Evolutionary conservation across 2,329 filamentous ascomycete species (phyloP), one percentile per base, ranked within the genome.

Genomic region (Cladophialophora yegresii): DNA sequence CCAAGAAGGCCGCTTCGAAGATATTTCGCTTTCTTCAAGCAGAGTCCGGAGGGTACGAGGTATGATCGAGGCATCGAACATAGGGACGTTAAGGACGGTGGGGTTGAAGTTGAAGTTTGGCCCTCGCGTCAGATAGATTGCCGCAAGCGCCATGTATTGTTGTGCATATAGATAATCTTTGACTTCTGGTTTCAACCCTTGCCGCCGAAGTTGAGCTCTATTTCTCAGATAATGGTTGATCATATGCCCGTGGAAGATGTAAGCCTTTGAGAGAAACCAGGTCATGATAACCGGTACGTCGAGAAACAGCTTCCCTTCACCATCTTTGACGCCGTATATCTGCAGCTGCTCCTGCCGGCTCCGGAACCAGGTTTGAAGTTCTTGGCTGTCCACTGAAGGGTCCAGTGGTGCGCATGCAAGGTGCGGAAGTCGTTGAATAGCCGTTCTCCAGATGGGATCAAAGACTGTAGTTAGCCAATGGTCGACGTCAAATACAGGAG

Each of bases 61-160:
- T 57, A 51, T 33, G 28, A 54, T 49, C 23, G 51, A 33, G 5
- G 36, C 56, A 32, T 65, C 63, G 28, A 51, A 65, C 51, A 65
- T 61, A 16, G 63, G 63, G 28, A 50, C 20, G 23, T 58, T 58
- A 51, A 65, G 58, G 13, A 65, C 53, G 23, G 47, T 53, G 3
- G 58, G 51, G 33, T 62, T 59, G 36, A 61, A 49, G 13, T 58
- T 56, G 50, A 50, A 54, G 22, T 56, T 56, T 26, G 50, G 40
- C 16, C 51, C 51, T 47, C 56, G 45, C 8, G 54, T 57, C 4
- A 57, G 20, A 40, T 61, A 65, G 33, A 62, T 61, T 43, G 51
- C 63, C 20, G 58, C 54, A 9, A 65, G 56, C 13, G 63, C 53
- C 43, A 62, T 60, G 49, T 57, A 65, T 47, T 63, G 55, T 28